A percentile compares a stretch with the other conserved stretches of the same genome.
phyloP scores from a whole-genome alignment of 345 rosid species.

The Microcos paniculata region DNA sequence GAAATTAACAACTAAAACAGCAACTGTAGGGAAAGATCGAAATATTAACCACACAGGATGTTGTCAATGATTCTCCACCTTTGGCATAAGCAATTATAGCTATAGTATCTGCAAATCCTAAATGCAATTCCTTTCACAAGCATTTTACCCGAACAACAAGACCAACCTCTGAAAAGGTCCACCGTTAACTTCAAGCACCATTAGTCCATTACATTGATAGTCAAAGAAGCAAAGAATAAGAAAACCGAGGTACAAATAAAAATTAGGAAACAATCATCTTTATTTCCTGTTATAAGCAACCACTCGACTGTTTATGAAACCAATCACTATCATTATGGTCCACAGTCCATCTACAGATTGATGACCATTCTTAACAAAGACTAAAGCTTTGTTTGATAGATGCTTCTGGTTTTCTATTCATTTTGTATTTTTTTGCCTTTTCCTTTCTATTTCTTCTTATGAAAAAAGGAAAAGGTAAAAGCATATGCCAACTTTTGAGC shows the following conservation, averaged over 20 bases:
- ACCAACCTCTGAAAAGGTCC: not conserved
- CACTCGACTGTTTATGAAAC: not conserved
- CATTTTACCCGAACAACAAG: not conserved
- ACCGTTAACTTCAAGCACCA: not conserved
- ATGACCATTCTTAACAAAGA: not conserved
- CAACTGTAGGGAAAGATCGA: not conserved
- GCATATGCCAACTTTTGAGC: too few species aligned
- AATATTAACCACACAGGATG: not conserved
- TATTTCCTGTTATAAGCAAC: not conserved
- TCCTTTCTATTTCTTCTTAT: too few species aligned
- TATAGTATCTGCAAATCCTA: not conserved
- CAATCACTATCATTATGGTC: not conserved
- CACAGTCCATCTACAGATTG: not conserved
- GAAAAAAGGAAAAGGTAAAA: too few species aligned
- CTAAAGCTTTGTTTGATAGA: too few species aligned
- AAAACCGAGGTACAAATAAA: not conserved
- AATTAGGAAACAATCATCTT: not conserved
- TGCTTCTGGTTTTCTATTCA: too few species aligned
- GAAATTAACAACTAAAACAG: not conserved
- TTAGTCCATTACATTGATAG: not conserved
- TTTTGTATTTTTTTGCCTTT: too few species aligned
- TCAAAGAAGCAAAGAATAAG: not conserved
- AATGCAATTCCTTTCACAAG: not conserved
- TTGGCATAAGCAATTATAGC: not conserved
- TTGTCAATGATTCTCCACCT: not conserved